Evolutionary conservation across 495 filamentous ascomycete genomes (phyloP), one percentile per base, ranked within the genome.

Genomic region (Platismatia glauca): DNA sequence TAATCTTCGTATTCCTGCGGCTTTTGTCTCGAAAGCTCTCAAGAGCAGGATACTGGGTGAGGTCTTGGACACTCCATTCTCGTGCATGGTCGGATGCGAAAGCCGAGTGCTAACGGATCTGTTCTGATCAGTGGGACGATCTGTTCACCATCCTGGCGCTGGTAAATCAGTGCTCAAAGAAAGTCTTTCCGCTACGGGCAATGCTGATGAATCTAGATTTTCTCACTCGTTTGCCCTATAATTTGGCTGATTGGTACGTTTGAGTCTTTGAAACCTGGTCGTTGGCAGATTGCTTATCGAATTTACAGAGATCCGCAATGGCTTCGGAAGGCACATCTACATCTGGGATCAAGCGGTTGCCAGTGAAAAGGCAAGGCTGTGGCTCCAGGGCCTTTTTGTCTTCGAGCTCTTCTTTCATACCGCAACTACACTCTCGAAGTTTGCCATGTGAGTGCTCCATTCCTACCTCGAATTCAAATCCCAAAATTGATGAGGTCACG

Each of bases 381-480:
- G 57, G 57, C 58, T 66, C 22, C 57, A 38, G 16, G 52, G 24
- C 9, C 55, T 67, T 12, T 67, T 56, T 48, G 60, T 67, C 50
- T 64, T 67, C 41, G 65, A 67, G 57, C 37, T 64, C 16, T 56
- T 67, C 57, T 67, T 60, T 29, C 61, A 64, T 34, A 67, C 57
- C 1, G 46, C 62, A 11, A 64, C 53, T 2, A 61, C 62, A 4
- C 24, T 67, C 33, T 34, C 57, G 33, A 67, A 67, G n/a, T 61
- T 61, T 55, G 60, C 65, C 1, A 59, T 67, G 65, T 67, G 43
- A 52, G 56, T 56, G 27, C 16, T 35, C 16, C 16, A 13, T 27
- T 24, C 29, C 12, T 34, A 38, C 3, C 7, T 55, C 34, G 6
- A 16, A 15, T 5, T 11, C 4, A 18, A 34, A 18, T 5, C 3